phyloP scores from a whole-genome alignment of 2,329 filamentous ascomycete genomes.

The Aspergillus melleus region DNA sequence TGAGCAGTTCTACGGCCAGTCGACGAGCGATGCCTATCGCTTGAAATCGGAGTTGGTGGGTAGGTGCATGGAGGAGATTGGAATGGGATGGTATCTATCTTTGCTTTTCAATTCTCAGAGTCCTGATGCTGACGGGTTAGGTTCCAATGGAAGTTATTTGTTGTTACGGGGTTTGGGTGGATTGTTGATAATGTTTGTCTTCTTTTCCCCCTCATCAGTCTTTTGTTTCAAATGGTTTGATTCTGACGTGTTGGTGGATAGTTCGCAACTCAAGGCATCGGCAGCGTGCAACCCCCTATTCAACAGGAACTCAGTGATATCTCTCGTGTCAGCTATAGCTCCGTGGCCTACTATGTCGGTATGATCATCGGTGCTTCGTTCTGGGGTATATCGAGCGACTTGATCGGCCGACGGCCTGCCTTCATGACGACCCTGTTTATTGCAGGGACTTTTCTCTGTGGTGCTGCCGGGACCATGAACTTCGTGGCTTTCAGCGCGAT shows the following conservation, averaged over 20 bases:
- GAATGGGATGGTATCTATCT: conserved; percentile 31
- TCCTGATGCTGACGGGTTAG: conserved; percentile 11
- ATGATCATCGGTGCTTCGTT: conserved; percentile 49
- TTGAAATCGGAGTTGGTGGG: conserved; percentile 33
- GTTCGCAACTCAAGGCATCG: conserved; percentile 32
- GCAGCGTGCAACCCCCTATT: conserved; percentile 30
- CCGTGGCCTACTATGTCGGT: conserved; percentile 40
- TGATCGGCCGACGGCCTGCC: conserved; percentile 46
- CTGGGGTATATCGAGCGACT: conserved; percentile 46
- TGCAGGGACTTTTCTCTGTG: conserved; percentile 35
- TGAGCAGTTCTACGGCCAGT: conserved; percentile 41
- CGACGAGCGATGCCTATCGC: conserved; percentile 32
- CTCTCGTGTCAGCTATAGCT: conserved; percentile 30
- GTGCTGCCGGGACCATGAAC: conserved; percentile 24
- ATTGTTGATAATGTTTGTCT: conserved; percentile 59
- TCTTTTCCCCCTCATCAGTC: too few species aligned
- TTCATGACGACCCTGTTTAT: conserved; percentile 50
- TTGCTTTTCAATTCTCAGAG: neutral
- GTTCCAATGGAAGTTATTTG: conserved; percentile 61
- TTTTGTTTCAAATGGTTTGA: too few species aligned
- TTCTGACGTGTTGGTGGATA: neutral
- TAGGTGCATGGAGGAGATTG: conserved; percentile 28
- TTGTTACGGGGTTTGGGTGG: conserved; percentile 69
- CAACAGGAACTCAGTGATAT: conserved; percentile 27
- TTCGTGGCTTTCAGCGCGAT: conserved; percentile 30